Conservation (phyloP, 1,139 yeast genomes). For the Diutina sp. region DNA sequence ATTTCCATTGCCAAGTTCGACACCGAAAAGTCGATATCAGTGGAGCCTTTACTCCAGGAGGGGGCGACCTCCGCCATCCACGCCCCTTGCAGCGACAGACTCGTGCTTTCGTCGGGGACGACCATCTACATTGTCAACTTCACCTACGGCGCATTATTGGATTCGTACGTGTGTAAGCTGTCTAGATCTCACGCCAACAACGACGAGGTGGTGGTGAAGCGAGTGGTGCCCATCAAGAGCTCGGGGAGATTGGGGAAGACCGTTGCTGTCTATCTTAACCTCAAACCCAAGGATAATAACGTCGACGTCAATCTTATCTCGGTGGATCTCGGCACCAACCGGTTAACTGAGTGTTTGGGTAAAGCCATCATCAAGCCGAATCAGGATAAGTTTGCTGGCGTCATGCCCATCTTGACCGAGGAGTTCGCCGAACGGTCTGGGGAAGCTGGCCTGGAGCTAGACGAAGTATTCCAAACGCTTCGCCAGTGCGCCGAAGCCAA, state of each 20-base stretch:
- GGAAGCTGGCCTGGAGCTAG: slow-evolving; percentile 11
- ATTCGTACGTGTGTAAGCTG: slow-evolving; percentile 13
- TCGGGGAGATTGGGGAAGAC: slow-evolving; percentile 13
- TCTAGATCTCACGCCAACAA: not conserved
- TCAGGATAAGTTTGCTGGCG: slow-evolving; percentile 11
- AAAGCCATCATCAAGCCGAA: slow-evolving; percentile 30
- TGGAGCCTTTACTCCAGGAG: not conserved
- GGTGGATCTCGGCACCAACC: slow-evolving; percentile 58
- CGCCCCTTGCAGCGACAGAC: slow-evolving; percentile 29
- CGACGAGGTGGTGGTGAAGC: not conserved
- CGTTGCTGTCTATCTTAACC: slow-evolving; percentile 28
- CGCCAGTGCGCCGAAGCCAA: slow-evolving; percentile 9
- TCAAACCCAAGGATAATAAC: slow-evolving; percentile 29
- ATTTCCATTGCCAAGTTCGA: not conserved
- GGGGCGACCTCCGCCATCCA: slow-evolving; percentile 3
- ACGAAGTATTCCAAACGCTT: slow-evolving; percentile 14
- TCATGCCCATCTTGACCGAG: slow-evolving; percentile 11
- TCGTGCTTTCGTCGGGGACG: slow-evolving; percentile 26
- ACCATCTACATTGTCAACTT: slow-evolving; percentile 30
- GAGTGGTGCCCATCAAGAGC: slow-evolving; percentile 1
- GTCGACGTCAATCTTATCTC: slow-evolving; percentile 33
- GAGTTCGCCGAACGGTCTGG: slow-evolving; percentile 12
- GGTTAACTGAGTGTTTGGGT: slow-evolving; percentile 61
- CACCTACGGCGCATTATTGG: slow-evolving; percentile 30
- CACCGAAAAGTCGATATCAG: not conserved